Conservation (phyloP, 106 monocot species). For the Allium cepa region DNA sequence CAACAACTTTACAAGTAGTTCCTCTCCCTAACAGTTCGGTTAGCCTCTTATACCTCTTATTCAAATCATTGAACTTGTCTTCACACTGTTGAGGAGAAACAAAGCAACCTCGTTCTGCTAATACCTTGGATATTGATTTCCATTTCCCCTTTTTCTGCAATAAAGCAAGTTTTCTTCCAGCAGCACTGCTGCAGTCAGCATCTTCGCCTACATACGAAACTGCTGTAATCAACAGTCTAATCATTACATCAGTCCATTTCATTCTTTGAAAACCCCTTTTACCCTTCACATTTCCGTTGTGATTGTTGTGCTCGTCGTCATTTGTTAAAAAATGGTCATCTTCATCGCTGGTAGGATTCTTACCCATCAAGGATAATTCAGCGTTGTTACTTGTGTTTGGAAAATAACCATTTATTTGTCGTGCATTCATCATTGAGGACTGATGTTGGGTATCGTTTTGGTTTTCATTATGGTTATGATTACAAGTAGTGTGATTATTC, state of each 20-base stretch:
- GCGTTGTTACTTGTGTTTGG: too few relatives aligned
- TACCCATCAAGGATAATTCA: background rate
- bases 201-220: slow-evolving; percentile 80
- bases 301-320: slow-evolving; percentile 38
- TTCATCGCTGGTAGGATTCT: slow-evolving; percentile 21
- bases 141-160: slow-evolving; percentile 93
- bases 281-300: slow-evolving; percentile 23
- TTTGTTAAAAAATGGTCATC: slow-evolving; percentile 39
- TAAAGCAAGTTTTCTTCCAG: slow-evolving; percentile 37
- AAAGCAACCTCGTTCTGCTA: slow-evolving; percentile 68
- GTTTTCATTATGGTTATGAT: slow-evolving; percentile 1
- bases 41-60: slow-evolving; percentile 90
- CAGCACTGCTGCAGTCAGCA: slow-evolving; percentile 20
- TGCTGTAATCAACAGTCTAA: slow-evolving; percentile 69
- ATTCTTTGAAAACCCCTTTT: slow-evolving; percentile 70
- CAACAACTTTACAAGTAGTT: slow-evolving; percentile 82
- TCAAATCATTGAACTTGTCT: slow-evolving; percentile 96
- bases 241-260: slow-evolving; percentile 87
- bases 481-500: slow-evolving; percentile 9
- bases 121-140: slow-evolving; percentile 73
- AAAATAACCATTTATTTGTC: slow-evolving; percentile 22
- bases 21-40: slow-evolving; percentile 84
- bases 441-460: slow-evolving; percentile 4
- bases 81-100: slow-evolving; percentile 95
- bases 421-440: slow-evolving; percentile 10